Conservation (phyloP, 352 stramenopile species). For the Phytophthora quininea region DNA sequence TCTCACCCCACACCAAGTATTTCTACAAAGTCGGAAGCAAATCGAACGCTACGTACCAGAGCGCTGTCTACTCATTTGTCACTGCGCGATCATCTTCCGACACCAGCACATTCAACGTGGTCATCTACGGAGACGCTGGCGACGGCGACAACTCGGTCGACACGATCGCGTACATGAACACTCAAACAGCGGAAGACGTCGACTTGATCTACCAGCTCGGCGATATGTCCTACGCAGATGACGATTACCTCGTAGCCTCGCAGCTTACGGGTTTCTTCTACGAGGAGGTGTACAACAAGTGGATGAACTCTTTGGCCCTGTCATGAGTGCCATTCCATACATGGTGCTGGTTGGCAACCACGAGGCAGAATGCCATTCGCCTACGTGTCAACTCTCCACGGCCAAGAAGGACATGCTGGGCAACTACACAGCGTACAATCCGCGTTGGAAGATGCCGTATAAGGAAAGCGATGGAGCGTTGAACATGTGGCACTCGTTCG, state of each 20-base stretch:
- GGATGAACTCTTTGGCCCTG: conserved; percentile 57
- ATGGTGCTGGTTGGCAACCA: conserved; percentile 80
- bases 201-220: conserved; percentile 43
- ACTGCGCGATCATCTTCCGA: conserved; percentile 33
- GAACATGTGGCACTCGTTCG: conserved; percentile 55
- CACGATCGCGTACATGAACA: conserved; percentile 40
- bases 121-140: conserved; percentile 39
- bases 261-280: conserved; percentile 34
- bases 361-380: conserved; percentile 54
- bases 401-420: conserved; percentile 31
- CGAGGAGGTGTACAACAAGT: conserved; percentile 64
- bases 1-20: conserved; percentile 47
- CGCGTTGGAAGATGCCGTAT: conserved; percentile 40
- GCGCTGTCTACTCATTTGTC: conserved; percentile 33
- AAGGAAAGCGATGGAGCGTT: conserved; percentile 31
- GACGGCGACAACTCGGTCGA: conserved; percentile 23
- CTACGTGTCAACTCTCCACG: conserved; percentile 27
- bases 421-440: conserved; percentile 65
- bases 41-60: conserved; percentile 28
- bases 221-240: conserved; percentile 44
- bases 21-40: conserved; percentile 37
- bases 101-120: conserved; percentile 30
- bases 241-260: conserved; percentile 24
- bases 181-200: conserved; percentile 27
- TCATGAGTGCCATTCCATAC: conserved; percentile 52